Evolutionary conservation across 1,139 yeast genomes (phyloP).

Genomic region (Taphrina wiesneri): DNA sequence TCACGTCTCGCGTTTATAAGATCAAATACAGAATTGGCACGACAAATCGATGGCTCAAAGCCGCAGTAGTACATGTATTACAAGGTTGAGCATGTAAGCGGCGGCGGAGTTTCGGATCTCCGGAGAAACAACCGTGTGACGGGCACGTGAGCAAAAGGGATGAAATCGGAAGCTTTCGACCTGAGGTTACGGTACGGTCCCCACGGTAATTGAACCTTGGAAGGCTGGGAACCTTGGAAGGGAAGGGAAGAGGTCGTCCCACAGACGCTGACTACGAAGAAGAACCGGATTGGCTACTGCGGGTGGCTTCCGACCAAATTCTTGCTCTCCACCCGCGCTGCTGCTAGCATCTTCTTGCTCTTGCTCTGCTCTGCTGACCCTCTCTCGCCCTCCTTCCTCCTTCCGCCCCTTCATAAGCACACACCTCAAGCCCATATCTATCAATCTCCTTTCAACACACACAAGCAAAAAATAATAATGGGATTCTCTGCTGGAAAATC

Average conservation of each 20-base stretch:
- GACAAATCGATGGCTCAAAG: no score
- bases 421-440: no score
- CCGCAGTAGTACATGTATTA: no score
- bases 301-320: conserved; percentile 2
- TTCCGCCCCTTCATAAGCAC: conserved; percentile 1
- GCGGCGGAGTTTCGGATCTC: no score
- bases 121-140: no score
- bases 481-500: conserved; percentile 17
- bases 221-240: background rate
- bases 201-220: background rate
- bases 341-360: background rate
- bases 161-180: no score
- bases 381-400: background rate
- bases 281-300: conserved; percentile 12
- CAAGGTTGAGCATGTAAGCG: no score
- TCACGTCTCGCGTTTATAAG: background rate
- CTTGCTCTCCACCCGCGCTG: background rate
- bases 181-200: no score
- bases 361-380: conserved; percentile 1
- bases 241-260: background rate
- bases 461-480: background rate
- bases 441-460: background rate
- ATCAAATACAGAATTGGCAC: background rate
- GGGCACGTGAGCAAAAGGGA: no score
- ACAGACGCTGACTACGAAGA: conserved; percentile 12